phyloP scores from a whole-genome alignment of 2,329 filamentous ascomycete genomes.

The Colletotrichum sublineola region DNA sequence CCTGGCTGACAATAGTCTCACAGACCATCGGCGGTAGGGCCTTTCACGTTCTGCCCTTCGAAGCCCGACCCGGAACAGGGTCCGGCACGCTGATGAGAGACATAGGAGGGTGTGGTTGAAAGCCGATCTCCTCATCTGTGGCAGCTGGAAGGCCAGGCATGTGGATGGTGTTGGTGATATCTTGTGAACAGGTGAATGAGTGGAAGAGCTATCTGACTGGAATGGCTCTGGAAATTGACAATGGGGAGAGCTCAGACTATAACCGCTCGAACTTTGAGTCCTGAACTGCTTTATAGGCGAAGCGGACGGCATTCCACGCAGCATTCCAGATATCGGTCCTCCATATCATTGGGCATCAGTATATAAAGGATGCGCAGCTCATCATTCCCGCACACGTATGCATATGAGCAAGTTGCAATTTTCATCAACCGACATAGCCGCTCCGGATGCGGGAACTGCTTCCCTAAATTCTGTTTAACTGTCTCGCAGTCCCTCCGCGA shows the following conservation, averaged over 20 bases:
- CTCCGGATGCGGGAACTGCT: neutral
- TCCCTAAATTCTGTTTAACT: neutral
- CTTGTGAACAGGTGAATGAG: neutral
- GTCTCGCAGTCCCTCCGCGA: neutral
- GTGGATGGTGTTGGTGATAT: neutral
- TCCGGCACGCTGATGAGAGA: neutral
- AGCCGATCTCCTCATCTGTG: constrained; percentile 44
- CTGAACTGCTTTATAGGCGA: neutral
- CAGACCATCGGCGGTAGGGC: constrained; percentile 6
- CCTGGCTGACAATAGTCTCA: constrained; percentile 25
- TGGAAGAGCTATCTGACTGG: neutral
- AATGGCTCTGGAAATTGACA: neutral
- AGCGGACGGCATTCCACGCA: neutral
- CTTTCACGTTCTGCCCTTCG: neutral
- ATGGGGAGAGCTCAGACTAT: neutral
- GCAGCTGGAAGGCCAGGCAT: constrained; percentile 45
- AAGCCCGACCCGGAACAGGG: neutral
- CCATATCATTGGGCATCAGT: no score
- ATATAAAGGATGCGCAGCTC: neutral
- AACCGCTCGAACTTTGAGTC: neutral
- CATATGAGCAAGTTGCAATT: neutral
- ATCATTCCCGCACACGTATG: neutral
- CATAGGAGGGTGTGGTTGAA: constrained; percentile 43
- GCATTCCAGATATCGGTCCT: neutral
- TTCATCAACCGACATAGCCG: neutral